These are phyloP conservation scores for Nasturtium officinale DNA, from an alignment of 345 rosid genomes.

Conservation along the genomic window DNA sequence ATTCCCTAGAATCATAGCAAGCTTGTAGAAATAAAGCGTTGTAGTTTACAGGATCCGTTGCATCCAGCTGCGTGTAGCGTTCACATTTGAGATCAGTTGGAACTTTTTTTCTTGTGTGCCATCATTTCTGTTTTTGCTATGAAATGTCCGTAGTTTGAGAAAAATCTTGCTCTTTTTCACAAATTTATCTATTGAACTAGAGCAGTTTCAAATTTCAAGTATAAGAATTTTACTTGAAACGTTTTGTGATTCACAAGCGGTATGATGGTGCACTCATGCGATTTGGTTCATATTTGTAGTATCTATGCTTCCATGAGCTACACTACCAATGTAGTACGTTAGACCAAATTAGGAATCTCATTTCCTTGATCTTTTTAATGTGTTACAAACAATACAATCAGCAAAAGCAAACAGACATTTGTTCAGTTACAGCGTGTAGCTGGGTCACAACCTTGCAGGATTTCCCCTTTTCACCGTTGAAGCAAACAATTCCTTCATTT, in stretches of 20 bases:
- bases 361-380: slow-evolving; percentile 15
- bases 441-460: not conserved
- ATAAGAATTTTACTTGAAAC: too few relatives aligned
- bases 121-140: too few relatives aligned
- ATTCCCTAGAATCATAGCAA: not conserved
- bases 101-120: too few relatives aligned
- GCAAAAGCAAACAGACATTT: slow-evolving; percentile 20
- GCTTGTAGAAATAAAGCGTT: too few relatives aligned
- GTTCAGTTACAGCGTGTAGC: slow-evolving; percentile 13
- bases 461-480: not conserved
- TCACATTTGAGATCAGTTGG: too few relatives aligned
- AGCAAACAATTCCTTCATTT: slow-evolving; percentile 16
- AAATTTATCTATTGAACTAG: too few relatives aligned
- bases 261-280: not conserved
- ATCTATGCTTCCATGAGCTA: not conserved
- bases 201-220: too few relatives aligned
- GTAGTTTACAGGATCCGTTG: too few relatives aligned
- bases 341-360: not conserved
- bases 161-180: too few relatives aligned
- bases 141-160: too few relatives aligned
- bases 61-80: too few relatives aligned
- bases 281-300: not conserved
- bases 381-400: slow-evolving; percentile 25
- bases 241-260: not conserved
- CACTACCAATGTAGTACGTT: not conserved